phyloP scores from a whole-genome alignment of 1,284 basidiomycete species.

The Apiotrichum laibachii region DNA sequence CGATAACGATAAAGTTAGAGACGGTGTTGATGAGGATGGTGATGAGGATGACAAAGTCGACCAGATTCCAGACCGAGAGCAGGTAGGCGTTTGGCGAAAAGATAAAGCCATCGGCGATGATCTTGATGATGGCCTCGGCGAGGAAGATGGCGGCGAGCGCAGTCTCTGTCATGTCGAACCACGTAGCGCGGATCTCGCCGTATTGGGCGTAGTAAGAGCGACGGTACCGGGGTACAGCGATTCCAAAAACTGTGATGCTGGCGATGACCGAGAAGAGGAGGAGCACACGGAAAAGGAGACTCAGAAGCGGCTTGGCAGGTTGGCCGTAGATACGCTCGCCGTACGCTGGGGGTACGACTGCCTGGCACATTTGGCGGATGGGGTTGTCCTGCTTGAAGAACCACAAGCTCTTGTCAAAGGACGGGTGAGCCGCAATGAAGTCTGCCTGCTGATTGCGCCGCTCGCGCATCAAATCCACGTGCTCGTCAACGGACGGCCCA shows the following conservation, averaged over 20 bases:
- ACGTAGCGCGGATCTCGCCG: constrained; percentile 66
- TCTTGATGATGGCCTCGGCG: constrained; percentile 79
- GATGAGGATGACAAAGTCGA: constrained; percentile 83
- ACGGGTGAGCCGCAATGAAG: constrained; percentile 84
- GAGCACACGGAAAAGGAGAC: constrained; percentile 70
- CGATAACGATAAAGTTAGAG: constrained; percentile 73
- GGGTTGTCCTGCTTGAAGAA: constrained; percentile 77
- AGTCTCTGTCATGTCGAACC: constrained; percentile 85
- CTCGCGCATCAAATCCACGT: constrained; percentile 64
- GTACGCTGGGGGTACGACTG: constrained; percentile 74
- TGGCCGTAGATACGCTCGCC: constrained; percentile 81
- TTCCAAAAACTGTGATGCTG: constrained; percentile 76
- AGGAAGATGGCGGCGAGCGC: constrained; percentile 74
- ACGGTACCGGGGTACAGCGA: constrained; percentile 85
- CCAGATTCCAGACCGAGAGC: constrained; percentile 84
- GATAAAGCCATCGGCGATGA: constrained; percentile 86
- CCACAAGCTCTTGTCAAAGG: constrained; percentile 89
- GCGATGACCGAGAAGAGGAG: constrained; percentile 77
- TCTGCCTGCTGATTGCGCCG: constrained; percentile 77
- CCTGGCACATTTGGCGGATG: constrained; percentile 76
- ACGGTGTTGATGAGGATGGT: constrained; percentile 79
- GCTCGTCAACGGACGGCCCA: constrained; percentile 39
- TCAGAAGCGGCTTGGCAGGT: constrained; percentile 64
- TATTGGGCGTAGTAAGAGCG: constrained; percentile 65
- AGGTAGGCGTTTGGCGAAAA: constrained; percentile 95